Conservation (phyloP, 352 stramenopile genomes). For the Globisporangium rhizosaccharum region DNA sequence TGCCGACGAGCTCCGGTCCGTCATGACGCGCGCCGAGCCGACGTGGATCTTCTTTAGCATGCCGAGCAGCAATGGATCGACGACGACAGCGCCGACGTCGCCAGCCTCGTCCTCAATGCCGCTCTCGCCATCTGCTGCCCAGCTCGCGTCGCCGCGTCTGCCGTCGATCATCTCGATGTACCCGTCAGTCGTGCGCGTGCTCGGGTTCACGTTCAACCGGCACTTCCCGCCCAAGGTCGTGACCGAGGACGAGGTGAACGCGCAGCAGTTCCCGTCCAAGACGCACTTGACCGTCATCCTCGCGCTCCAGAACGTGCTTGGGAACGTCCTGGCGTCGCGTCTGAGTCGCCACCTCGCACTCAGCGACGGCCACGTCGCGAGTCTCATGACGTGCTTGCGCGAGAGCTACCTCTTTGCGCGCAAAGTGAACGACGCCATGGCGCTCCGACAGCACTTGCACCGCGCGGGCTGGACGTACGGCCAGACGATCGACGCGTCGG, state of each 20-base stretch:
- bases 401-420: slow-evolving; percentile 70
- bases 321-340: slow-evolving; percentile 56
- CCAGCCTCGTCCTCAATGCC: not conserved
- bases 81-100: slow-evolving; percentile 3
- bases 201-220: slow-evolving; percentile 53
- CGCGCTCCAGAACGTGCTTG: slow-evolving; percentile 56
- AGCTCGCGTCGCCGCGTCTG: slow-evolving; percentile 32
- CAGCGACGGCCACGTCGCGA: slow-evolving; percentile 49
- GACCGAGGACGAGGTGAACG: slow-evolving; percentile 46
- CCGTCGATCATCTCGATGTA: slow-evolving; percentile 75
- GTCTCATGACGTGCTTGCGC: slow-evolving; percentile 44
- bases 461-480: slow-evolving; percentile 49
- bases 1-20: slow-evolving; percentile 68
- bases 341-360: slow-evolving; percentile 36
- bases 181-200: slow-evolving; percentile 33
- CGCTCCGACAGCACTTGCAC: slow-evolving; percentile 45
- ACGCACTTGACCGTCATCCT: slow-evolving; percentile 69
- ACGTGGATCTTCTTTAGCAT: slow-evolving; percentile 69
- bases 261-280: slow-evolving; percentile 50
- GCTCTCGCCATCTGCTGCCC: slow-evolving; percentile 6
- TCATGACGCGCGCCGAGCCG: slow-evolving; percentile 65
- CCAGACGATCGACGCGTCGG: slow-evolving; percentile 24
- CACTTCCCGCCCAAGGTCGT: slow-evolving; percentile 52
- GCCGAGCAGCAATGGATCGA: slow-evolving; percentile 1
- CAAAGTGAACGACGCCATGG: slow-evolving; percentile 64